Percentiles rank a stretch among this genome's conserved stretches.
phyloP scores from a whole-genome alignment of 768 basidiomycete genomes.

The Termitomyces sp. region DNA sequence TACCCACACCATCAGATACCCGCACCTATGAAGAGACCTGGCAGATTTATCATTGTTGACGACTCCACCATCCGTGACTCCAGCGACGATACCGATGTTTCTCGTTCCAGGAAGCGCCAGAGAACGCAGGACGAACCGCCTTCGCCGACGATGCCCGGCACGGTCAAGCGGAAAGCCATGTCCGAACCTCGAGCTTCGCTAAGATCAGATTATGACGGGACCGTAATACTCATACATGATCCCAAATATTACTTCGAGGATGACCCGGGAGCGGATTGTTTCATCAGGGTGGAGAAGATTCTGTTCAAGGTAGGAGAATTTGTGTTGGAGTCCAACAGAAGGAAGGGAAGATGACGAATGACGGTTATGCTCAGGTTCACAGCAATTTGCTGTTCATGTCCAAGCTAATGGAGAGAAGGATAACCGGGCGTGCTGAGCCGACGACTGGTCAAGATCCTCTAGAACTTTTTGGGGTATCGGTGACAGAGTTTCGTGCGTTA shows the following conservation, averaged over 20 bases:
- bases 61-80: conserved; percentile 25
- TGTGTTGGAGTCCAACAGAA: background rate
- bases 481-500: conserved; percentile 44
- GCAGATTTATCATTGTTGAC: conserved; percentile 27
- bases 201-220: conserved; percentile 17
- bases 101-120: conserved; percentile 21
- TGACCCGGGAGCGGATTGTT: conserved; percentile 29
- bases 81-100: conserved; percentile 21
- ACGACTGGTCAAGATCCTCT: conserved; percentile 31
- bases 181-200: conserved; percentile 3
- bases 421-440: conserved; percentile 8
- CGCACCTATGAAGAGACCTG: conserved; percentile 8
- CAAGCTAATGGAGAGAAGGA: conserved; percentile 12
- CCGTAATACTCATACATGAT: conserved; percentile 20
- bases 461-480: conserved; percentile 33
- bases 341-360: background rate
- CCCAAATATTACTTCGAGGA: conserved; percentile 31
- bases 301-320: conserved; percentile 41
- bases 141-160: background rate
- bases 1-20: background rate
- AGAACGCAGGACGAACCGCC: conserved; percentile 21
- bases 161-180: background rate
- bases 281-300: conserved; percentile 36
- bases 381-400: conserved; percentile 17
- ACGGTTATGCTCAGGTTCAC: conserved; percentile 16